phyloP scores from a whole-genome alignment of 352 stramenopile species.

The Poterioochromonas sp. region DNA sequence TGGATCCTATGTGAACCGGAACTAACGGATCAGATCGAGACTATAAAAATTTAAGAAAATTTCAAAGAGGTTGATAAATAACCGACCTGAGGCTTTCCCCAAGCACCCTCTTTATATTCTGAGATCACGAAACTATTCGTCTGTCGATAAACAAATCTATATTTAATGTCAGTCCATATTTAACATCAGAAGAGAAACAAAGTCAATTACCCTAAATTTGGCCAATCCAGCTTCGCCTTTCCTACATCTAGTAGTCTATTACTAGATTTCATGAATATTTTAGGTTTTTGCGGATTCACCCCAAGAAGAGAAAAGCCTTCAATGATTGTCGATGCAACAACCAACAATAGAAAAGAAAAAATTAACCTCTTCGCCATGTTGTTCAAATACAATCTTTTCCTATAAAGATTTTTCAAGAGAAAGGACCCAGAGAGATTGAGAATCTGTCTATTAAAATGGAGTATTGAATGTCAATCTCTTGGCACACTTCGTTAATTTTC shows the following conservation, averaged over 20 bases:
- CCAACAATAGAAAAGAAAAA: too few species aligned
- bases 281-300: too few species aligned
- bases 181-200: conserved; percentile 41
- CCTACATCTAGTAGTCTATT: too few species aligned
- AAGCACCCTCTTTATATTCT: conserved; percentile 58
- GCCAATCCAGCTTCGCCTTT: conserved; percentile 45
- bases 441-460: conserved; percentile 9
- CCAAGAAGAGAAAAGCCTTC: too few species aligned
- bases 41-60: background rate
- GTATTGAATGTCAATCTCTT: too few species aligned
- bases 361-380: too few species aligned
- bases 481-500: too few species aligned
- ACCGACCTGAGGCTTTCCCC: conserved; percentile 51
- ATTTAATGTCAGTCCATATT: background rate
- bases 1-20: conserved; percentile 66
- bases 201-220: conserved; percentile 66
- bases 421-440: too few species aligned
- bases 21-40: conserved; percentile 55
- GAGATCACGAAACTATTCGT: conserved; percentile 33
- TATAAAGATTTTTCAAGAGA: too few species aligned
- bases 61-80: background rate
- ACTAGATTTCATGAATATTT: too few species aligned
- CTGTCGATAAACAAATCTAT: conserved; percentile 34
- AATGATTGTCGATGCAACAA: too few species aligned
- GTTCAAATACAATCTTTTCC: too few species aligned